phyloP scores from a whole-genome alignment of 305 asterid genomes.

The Andrographis paniculata region DNA sequence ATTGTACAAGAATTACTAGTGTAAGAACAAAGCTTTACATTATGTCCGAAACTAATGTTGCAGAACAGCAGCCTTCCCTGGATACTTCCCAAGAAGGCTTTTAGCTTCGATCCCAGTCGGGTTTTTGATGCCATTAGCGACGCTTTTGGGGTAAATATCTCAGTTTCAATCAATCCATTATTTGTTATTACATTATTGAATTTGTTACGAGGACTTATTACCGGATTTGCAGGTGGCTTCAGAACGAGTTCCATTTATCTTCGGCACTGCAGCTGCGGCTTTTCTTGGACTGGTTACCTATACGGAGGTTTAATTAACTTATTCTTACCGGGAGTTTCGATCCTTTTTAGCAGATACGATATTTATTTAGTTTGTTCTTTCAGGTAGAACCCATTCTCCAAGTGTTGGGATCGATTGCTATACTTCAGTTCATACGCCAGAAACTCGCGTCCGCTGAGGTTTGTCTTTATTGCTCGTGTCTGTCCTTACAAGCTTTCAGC shows the following conservation, averaged over 20 bases:
- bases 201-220: not conserved
- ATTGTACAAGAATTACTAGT: too few relatives aligned
- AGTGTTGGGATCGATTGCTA: slow-evolving; percentile 76
- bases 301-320: slow-evolving; percentile 50
- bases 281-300: slow-evolving; percentile 68
- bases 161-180: not conserved
- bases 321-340: not conserved
- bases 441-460: slow-evolving; percentile 92
- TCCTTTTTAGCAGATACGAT: not conserved
- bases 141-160: slow-evolving; percentile 38
- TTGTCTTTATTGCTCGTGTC: slow-evolving; percentile 11
- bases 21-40: too few relatives aligned
- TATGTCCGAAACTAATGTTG: slow-evolving; percentile 13
- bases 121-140: slow-evolving; percentile 27
- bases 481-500: not conserved
- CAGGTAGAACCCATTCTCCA: slow-evolving; percentile 89
- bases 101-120: slow-evolving; percentile 43
- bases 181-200: not conserved
- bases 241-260: slow-evolving; percentile 40
- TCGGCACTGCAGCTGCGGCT: slow-evolving; percentile 76
- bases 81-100: slow-evolving; percentile 53
- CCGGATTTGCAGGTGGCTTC: slow-evolving; percentile 50
- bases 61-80: slow-evolving; percentile 97
- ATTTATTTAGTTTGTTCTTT: slow-evolving; percentile 7
- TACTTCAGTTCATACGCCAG: slow-evolving; percentile 73